Conservation (phyloP, 2,329 filamentous ascomycete species). For the Chrysoporthe austroafricana region DNA sequence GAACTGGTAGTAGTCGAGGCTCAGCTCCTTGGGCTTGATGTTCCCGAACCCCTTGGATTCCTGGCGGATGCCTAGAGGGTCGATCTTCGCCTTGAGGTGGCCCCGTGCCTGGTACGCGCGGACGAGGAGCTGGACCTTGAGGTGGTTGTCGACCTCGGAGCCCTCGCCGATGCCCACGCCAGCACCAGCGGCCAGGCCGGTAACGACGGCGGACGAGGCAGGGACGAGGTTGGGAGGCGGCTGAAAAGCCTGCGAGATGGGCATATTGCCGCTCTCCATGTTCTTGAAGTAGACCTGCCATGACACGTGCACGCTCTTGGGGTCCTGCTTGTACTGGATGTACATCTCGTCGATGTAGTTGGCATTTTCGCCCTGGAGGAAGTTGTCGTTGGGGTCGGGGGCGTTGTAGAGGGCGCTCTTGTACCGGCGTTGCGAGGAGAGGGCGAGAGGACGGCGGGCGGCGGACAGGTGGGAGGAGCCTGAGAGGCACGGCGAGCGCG, state of each 20-base stretch:
- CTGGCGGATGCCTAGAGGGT: slow-evolving; percentile 90
- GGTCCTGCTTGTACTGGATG: slow-evolving; percentile 93
- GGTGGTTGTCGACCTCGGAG: slow-evolving; percentile 88
- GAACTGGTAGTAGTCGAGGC: slow-evolving; percentile 93
- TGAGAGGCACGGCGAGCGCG: slow-evolving; percentile 47
- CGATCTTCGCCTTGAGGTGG: slow-evolving; percentile 97
- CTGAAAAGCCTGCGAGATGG: slow-evolving; percentile 94
- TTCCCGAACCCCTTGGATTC: slow-evolving; percentile 84
- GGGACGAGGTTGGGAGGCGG: slow-evolving; percentile 92
- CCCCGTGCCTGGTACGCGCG: slow-evolving; percentile 97
- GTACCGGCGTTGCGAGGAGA: slow-evolving; percentile 56
- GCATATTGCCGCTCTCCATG: slow-evolving; percentile 98
- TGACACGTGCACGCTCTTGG: slow-evolving; percentile 91
- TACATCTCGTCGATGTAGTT: slow-evolving; percentile 99
- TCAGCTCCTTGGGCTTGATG: slow-evolving; percentile 87
- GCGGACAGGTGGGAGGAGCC: slow-evolving; percentile 41
- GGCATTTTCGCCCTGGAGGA: slow-evolving; percentile 93
- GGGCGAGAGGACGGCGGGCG: slow-evolving; percentile 53
- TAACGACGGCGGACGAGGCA: slow-evolving; percentile 76
- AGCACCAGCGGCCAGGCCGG: slow-evolving; percentile 70
- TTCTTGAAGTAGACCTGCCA: slow-evolving; percentile 99
- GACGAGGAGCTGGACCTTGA: slow-evolving; percentile 97
- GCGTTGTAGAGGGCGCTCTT: slow-evolving; percentile 58
- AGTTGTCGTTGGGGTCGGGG: slow-evolving; percentile 88
- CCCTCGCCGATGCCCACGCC: slow-evolving; percentile 69